These are phyloP conservation scores for Calonectria crousiana DNA, from an alignment of 2,329 filamentous ascomycete genomes.

Conservation along the genomic window DNA sequence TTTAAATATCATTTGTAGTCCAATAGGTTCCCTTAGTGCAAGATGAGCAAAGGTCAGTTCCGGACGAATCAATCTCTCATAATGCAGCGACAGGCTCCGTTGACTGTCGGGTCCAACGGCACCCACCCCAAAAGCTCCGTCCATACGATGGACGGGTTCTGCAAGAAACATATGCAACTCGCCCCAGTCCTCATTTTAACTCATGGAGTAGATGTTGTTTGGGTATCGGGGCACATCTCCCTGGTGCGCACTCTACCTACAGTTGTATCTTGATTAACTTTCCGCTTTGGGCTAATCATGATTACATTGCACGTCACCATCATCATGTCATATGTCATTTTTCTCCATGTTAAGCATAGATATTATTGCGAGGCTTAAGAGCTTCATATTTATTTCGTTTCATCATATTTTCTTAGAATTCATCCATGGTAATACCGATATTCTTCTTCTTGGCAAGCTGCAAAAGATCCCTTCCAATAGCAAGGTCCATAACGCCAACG, in stretches of 20 bases:
- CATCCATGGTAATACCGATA: slow-evolving; percentile 56
- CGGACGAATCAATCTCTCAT: too few species aligned
- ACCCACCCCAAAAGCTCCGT: neutral
- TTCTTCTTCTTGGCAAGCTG: slow-evolving; percentile 65
- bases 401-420: slow-evolving; percentile 33
- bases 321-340: neutral
- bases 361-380: neutral
- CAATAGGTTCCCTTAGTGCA: neutral
- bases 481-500: slow-evolving; percentile 76
- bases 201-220: neutral
- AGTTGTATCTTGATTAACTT: neutral
- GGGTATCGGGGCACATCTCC: neutral
- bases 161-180: neutral
- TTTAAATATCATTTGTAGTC: neutral
- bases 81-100: too few species aligned
- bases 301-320: neutral
- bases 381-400: neutral
- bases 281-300: neutral
- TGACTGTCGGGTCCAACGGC: neutral
- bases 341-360: neutral
- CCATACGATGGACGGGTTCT: neutral
- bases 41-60: neutral
- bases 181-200: neutral
- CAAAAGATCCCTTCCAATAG: slow-evolving; percentile 70
- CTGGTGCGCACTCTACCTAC: neutral